A percentile compares a stretch with the other conserved stretches of the same genome.
Conservation (phyloP, 768 basidiomycete species). For the Amanita pallidorosea region DNA sequence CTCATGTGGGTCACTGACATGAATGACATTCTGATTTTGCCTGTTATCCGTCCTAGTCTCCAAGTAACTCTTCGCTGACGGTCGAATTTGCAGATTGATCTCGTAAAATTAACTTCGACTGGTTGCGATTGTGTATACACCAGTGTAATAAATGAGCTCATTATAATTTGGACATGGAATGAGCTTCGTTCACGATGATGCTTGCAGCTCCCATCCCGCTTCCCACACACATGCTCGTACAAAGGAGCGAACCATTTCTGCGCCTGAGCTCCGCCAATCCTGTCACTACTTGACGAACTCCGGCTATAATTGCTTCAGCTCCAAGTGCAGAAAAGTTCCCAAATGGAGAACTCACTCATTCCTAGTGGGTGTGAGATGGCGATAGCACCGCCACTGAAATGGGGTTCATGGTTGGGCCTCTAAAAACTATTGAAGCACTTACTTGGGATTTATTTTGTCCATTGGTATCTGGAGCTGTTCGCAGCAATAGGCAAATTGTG, state of each 20-base stretch:
- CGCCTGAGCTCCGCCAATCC: conserved; percentile 77
- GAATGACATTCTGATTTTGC: conserved; percentile 72
- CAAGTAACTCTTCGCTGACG: conserved; percentile 2
- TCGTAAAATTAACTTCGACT: background rate
- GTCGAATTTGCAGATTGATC: background rate
- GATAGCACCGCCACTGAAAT: conserved; percentile 69
- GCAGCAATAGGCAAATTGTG: conserved; percentile 88
- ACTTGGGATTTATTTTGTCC: conserved; percentile 81
- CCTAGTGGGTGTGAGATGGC: conserved; percentile 75
- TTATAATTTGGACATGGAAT: background rate
- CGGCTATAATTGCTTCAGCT: conserved; percentile 38
- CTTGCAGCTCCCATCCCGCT: conserved; percentile 86
- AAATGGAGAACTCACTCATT: conserved; percentile 53
- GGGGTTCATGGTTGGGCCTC: conserved; percentile 5
- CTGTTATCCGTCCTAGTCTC: conserved; percentile 14
- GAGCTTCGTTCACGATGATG: conserved; percentile 64
- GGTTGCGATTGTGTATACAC: background rate
- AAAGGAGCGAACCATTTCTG: conserved; percentile 55
- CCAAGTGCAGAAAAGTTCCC: background rate
- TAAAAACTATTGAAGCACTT: conserved; percentile 16
- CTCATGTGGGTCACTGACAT: conserved; percentile 62
- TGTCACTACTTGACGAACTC: conserved; percentile 78
- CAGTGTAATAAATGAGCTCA: background rate
- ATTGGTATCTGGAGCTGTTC: conserved; percentile 69
- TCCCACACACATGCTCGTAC: conserved; percentile 72